Evolutionary conservation across 2,329 filamentous ascomycete species (phyloP).

Genomic region (Fusarium sp.): DNA sequence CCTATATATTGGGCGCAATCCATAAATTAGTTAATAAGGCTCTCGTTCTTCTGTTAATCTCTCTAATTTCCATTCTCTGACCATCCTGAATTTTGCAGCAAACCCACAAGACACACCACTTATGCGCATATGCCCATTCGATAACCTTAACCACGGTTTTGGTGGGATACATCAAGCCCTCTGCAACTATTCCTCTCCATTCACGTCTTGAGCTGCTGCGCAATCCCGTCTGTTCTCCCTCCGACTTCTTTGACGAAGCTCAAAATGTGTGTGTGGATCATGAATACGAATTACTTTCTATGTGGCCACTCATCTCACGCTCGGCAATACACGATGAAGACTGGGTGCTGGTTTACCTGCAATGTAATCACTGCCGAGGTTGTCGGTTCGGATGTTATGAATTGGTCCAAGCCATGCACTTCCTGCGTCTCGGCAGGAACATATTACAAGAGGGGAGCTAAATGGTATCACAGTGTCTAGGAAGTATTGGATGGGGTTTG

Average conservation of each 20-base stretch:
- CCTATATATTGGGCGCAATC: too few species aligned
- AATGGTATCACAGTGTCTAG: not conserved
- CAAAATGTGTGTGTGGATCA: not conserved
- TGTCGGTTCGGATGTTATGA: not conserved
- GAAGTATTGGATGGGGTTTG: too few species aligned
- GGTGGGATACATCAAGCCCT: too few species aligned
- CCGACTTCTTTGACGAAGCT: accelerated
- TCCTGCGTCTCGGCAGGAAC: not conserved
- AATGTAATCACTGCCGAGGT: not conserved
- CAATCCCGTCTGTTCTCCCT: accelerated
- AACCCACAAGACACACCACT: too few species aligned
- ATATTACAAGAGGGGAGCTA: not conserved
- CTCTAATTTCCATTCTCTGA: too few species aligned
- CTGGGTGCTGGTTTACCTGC: not conserved
- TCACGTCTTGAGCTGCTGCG: too few species aligned
- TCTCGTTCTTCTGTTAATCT: not conserved
- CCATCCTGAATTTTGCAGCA: too few species aligned
- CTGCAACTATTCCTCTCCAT: too few species aligned
- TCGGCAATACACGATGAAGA: not conserved
- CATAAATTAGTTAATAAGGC: not conserved
- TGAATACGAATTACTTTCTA: not conserved
- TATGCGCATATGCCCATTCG: too few species aligned
- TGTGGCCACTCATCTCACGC: not conserved
- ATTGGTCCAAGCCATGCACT: not conserved
- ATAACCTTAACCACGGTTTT: too few species aligned